These are phyloP conservation scores for Puccinellia tenuiflora DNA, from an alignment of 176 grass and related monocot genomes.

Conservation along the genomic window DNA sequence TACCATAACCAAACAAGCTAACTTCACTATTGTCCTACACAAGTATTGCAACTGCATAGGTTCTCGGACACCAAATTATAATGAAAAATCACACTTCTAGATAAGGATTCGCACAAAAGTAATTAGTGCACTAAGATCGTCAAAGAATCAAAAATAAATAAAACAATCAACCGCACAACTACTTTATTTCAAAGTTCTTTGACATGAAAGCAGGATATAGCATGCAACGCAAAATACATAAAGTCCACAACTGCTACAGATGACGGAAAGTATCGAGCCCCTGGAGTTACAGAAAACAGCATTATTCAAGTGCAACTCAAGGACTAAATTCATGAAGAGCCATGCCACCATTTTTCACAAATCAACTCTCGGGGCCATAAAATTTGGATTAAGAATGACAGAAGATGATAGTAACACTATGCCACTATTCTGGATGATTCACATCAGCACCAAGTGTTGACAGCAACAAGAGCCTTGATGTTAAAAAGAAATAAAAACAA, in stretches of 20 bases:
- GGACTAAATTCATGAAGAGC: constrained; percentile 1
- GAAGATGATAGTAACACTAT: background rate
- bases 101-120: background rate
- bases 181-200: background rate
- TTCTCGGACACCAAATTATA: background rate
- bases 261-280: background rate
- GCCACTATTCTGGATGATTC: too few relatives aligned
- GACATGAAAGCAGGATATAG: background rate
- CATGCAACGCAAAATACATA: background rate
- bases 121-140: background rate
- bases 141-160: background rate
- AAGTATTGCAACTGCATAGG: background rate
- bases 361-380: background rate
- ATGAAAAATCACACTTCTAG: background rate
- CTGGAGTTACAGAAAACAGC: background rate
- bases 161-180: background rate
- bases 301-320: background rate
- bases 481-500: background rate
- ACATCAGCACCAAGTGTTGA: background rate
- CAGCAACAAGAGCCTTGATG: background rate
- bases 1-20: background rate
- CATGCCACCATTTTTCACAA: background rate
- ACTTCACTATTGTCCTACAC: background rate
- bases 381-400: background rate
- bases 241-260: background rate